Evolutionary conservation across 306 rosid species (phyloP).

Genomic region (Pterocarpus macrocarpus): DNA sequence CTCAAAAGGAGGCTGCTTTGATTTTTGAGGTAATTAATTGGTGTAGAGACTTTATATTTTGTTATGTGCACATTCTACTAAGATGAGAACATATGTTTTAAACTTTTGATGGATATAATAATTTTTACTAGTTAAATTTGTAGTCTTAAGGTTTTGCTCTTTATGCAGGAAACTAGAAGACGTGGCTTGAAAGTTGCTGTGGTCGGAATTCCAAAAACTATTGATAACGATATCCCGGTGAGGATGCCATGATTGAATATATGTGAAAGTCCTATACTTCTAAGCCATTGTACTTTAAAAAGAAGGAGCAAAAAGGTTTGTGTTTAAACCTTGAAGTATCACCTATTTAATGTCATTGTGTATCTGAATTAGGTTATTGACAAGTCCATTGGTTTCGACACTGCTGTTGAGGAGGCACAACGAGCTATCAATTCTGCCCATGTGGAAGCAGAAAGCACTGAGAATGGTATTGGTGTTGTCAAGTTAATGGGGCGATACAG

Average conservation of each 20-base stretch:
- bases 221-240: conserved; percentile 97
- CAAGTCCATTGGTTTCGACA: conserved; percentile 86
- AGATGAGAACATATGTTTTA: not conserved
- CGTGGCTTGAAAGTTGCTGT: conserved; percentile 89
- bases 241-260: conserved; percentile 12
- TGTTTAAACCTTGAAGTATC: not conserved
- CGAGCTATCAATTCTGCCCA: conserved; percentile 66
- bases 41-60: not conserved
- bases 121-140: not conserved
- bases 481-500: conserved; percentile 80
- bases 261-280: not conserved
- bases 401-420: conserved; percentile 70
- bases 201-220: conserved; percentile 95
- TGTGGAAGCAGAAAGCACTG: conserved; percentile 76
- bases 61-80: not conserved
- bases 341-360: conserved; percentile 27
- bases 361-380: conserved; percentile 69
- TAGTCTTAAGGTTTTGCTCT: conserved; percentile 13
- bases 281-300: not conserved
- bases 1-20: conserved; percentile 84
- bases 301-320: not conserved
- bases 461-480: conserved; percentile 76
- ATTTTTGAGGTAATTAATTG: conserved; percentile 76
- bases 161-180: conserved; percentile 75
- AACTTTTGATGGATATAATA: not conserved